These are phyloP conservation scores for Trichoderma guizhouense DNA, from an alignment of 2,329 filamentous ascomycete genomes.

Conservation along the genomic window DNA sequence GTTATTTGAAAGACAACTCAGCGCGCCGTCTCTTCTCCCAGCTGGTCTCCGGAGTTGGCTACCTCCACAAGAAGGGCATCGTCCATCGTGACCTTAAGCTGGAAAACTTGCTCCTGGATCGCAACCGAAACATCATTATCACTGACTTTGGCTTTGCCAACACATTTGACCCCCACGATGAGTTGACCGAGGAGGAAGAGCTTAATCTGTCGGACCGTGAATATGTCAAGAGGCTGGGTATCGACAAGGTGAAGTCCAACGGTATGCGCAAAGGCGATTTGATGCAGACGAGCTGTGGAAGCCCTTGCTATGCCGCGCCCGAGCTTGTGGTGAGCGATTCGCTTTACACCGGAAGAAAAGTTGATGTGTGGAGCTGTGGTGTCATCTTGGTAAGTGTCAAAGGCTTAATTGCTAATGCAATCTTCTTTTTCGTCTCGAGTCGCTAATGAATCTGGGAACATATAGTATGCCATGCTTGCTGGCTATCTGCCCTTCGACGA, in stretches of 20 bases:
- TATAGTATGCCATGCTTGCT: constrained; percentile 96
- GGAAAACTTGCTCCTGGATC: constrained; percentile 90
- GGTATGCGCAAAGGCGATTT: constrained; percentile 83
- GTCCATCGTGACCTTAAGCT: constrained; percentile 96
- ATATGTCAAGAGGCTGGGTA: constrained; percentile 78
- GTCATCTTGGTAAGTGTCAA: constrained; percentile 84
- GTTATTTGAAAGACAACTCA: constrained; percentile 91
- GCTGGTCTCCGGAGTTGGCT: constrained; percentile 92
- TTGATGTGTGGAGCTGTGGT: constrained; percentile 98
- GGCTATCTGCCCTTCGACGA: constrained; percentile 98
- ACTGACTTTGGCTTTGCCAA: constrained; percentile 99
- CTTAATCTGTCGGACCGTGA: constrained; percentile 82
- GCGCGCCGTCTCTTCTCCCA: constrained; percentile 92
- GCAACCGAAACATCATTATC: constrained; percentile 98
- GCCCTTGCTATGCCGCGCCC: constrained; percentile 94
- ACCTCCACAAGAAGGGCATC: constrained; percentile 97
- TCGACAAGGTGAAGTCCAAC: constrained; percentile 73
- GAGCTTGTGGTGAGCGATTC: constrained; percentile 97
- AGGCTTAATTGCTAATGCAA: not conserved
- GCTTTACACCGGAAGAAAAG: constrained; percentile 93
- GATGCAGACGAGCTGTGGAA: constrained; percentile 99
- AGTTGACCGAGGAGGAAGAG: constrained; percentile 87
- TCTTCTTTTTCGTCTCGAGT: not conserved
- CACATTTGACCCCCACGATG: constrained; percentile 86
- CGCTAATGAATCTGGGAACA: not conserved